Base-by-base conservation (phyloP, 129 eudicot species). In the Chrysanthemum seticuspe region DNA sequence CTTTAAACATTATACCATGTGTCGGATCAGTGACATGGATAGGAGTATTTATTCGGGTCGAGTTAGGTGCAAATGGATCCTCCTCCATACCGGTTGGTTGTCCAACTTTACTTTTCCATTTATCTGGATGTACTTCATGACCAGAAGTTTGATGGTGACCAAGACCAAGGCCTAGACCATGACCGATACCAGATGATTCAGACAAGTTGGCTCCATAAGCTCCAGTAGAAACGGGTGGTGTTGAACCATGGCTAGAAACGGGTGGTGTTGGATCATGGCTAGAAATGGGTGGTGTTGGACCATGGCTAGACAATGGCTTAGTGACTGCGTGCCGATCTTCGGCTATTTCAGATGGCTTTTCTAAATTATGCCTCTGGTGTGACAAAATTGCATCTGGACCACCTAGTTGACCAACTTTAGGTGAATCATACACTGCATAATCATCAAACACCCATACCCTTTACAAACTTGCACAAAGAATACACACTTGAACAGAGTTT, bases 391-490 rank as follows among this genome's bases (percentile, higher is more conserved):
- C 74, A 63, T 52, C 80, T 21, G 75, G 57, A 18, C 76, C 77
- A 31, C 74, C 25, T 3, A 36, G 19, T 3, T 40, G 61, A 65
- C 62, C 62, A 21, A 75, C 73, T 29, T 68, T 79, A 18, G 81
- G 74, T 3, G 91, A 85, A 47, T 86, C 97, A 74, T 76, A 74
- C 15, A 85, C 95, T 90, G 72, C 83, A 79, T 72, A 10, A 11
- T 61, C 47, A 40, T 40, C 47, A 40, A 5, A 40, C 47, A 8
- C 9, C 10, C 47, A 7, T 40, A 40, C 10, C 47, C 47, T 40
- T 40, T 40, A 8, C 1, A 40, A 36, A 36, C 44, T 36, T 36
- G 44, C 47, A 40, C 47, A 40, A 10, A 7, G 47, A 40, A 40
- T 5, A 40, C 47, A 40, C 10, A 40, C 10, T 40, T 40, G 8